Conservation (phyloP, 148 eudicot species). For the Heliamphora exappendiculata region DNA sequence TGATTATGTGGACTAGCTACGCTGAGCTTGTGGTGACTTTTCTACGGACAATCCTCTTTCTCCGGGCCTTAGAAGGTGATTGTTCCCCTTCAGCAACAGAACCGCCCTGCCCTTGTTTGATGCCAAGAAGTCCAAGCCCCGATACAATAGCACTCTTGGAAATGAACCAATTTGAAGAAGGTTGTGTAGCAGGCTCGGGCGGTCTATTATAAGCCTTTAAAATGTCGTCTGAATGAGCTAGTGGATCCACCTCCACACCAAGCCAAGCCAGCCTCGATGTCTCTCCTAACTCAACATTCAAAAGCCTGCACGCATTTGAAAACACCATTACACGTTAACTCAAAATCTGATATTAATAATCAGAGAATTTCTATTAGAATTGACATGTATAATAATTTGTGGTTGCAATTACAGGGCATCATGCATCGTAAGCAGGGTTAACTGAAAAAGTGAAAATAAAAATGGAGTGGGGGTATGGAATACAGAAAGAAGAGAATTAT, state of each 20-base stretch:
- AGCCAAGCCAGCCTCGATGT: constrained; percentile 84
- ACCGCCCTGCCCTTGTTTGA: constrained; percentile 48
- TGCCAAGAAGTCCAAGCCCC: constrained; percentile 80
- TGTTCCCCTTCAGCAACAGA: constrained; percentile 43
- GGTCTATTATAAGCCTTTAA: constrained; percentile 67
- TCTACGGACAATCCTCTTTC: constrained; percentile 70
- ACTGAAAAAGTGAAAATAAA: too few relatives aligned
- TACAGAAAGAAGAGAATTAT: background rate
- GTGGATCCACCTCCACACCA: constrained; percentile 78
- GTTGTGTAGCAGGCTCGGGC: constrained; percentile 35
- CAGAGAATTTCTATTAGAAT: too few relatives aligned
- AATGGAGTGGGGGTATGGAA: background rate
- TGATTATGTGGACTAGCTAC: constrained; percentile 2
- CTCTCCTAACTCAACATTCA: constrained; percentile 82
- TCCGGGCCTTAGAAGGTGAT: constrained; percentile 55
- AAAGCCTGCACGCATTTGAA: constrained; percentile 40
- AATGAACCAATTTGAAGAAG: constrained; percentile 74
- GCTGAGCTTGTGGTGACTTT: constrained; percentile 52
- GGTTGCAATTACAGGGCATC: too few relatives aligned
- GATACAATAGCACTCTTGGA: constrained; percentile 69
- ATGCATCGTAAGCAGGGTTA: too few relatives aligned
- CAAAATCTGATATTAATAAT: too few relatives aligned
- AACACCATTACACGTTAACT: background rate
- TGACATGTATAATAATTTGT: too few relatives aligned
- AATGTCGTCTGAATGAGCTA: constrained; percentile 60